Base-by-base conservation (phyloP, 2,329 filamentous ascomycete species). In the Stagonosporopsis chrysanthemi region DNA sequence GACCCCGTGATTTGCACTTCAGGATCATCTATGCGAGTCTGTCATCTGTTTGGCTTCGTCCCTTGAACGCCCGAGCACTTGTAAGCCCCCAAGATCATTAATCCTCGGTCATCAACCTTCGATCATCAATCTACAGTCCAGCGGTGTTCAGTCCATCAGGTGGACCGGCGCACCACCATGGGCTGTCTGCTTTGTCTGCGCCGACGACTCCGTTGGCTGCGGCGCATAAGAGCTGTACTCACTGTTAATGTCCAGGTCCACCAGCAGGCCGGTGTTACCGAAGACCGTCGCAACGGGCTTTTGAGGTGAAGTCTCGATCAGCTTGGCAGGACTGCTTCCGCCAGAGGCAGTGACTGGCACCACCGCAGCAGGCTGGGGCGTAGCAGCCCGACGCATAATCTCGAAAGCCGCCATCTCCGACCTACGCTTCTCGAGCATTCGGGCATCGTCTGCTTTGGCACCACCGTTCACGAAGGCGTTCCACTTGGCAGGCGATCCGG, bases 401-500 rank as follows among this genome's bases (percentile, higher is more conserved):
- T 42, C 35, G 19, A 62, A 67, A 7, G 58, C 58, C 0, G 56
- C 56, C n/a, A 68, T 48, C 15, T 63, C 43, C 8, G 67, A 58
- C 19, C 36, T 58, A 23, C 49, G 52, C 52, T 63, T 63, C 36
- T 62, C 44, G 6, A 59, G 17, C 11, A 57, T 24, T 26, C 58
- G 52, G 23, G 52, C 62, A 24, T 75, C 71, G 14, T 74, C 69
- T 23, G 23, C 53, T 35, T 61, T 47, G 3, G 56, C 61, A 4
- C 63, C 62, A 2, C 63, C 64, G n/a, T 65, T 65, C 3, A 61
- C 62, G 38, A 68, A 71, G 1, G 41, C 60, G 0, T 55, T 31
- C 66, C 64, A 69, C 12, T 60, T 26, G 2, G 53, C 46, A 17
- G 54, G 38, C 24, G 28, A 49, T 14, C 44, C 26, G 14, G 39